Base-by-base conservation (phyloP, 1,139 yeast genomes). In the Meyerozyma sp. region DNA sequence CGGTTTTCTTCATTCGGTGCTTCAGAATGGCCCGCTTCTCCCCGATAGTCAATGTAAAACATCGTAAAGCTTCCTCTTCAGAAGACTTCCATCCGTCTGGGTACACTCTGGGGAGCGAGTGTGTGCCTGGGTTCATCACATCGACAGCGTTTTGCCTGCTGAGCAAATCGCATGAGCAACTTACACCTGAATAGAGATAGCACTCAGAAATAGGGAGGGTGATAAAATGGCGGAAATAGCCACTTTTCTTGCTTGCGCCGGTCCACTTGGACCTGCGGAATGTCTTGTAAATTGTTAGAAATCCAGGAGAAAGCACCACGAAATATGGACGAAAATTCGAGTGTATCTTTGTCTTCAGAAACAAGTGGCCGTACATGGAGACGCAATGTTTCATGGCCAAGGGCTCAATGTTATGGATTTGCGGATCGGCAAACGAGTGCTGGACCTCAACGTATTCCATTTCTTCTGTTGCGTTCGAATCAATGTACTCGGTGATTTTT, bases 31-130 rank as follows among this genome's bases (percentile, higher is more conserved):
- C 65, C 43, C 84, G 62, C 52, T 82, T 85, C 8, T 72, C 72
- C 0, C 94, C 94, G 60, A 85, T 79, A 95, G 96, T 89, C 4
- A 91, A 54, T 0, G 93, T 88, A 56, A 91, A 90, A 50, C 95
- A 81, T 41, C 95, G 68, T 35, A 77, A 63, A 13, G 73, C 58
- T 51, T 87, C 94, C 43, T 84, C 88, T 52, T 91, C 98, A 6
- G 79, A 69, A 1, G 94, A 84, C 51, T 74, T 75, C 91, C 95
- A 87, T 0, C 96, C 96, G 61, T 90, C 95, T 1, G 76, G 65
- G 56, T 85, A 89, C 0, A 84, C 68, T 35, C 95, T 66, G 0
- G 97, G 95, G 37, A 85, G 59, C 0, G 82, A 58, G 43, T 74
- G 75, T 6, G 70, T 70, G 0, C 84, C 86, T 0, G 86, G 84